A percentile compares a stretch with the other conserved stretches of the same genome.
Conservation (phyloP, 2,329 filamentous ascomycete genomes). For the Diaporthe humulicola region DNA sequence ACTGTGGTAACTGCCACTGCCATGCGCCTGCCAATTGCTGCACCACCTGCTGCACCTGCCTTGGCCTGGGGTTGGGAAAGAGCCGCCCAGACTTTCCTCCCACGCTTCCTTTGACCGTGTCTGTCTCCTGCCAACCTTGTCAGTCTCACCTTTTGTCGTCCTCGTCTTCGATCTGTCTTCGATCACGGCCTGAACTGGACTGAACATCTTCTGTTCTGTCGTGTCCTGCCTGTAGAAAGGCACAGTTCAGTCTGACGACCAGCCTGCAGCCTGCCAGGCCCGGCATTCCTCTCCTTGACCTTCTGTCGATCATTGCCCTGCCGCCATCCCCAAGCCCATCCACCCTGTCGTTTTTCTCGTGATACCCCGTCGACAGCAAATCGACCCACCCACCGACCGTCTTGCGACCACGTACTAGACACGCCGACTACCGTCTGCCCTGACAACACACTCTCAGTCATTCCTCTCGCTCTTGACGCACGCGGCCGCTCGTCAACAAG, state of each 20-base stretch:
- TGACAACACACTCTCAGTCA: not conserved
- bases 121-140: not conserved
- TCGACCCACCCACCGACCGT: not conserved
- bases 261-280: not conserved
- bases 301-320: constrained; percentile 31
- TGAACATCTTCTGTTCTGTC: not conserved
- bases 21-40: not conserved
- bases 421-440: not conserved
- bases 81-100: constrained; percentile 22
- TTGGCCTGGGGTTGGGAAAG: constrained; percentile 3
- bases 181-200: not conserved
- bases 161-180: not conserved
- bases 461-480: constrained; percentile 8
- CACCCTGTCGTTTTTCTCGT: constrained; percentile 23
- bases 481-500: constrained; percentile 19
- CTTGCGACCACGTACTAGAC: constrained; percentile 13
- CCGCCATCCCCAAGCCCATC: not conserved
- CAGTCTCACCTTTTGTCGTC: constrained; percentile 7
- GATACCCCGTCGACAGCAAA: not conserved
- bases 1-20: not conserved
- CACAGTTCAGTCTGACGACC: not conserved
- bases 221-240: not conserved
- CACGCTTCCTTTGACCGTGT: constrained; percentile 10
- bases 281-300: constrained; percentile 35
- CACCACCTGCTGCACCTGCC: not conserved